phyloP scores from a whole-genome alignment of 2,329 filamentous ascomycete species.

The Calcarisporium arbuscula region DNA sequence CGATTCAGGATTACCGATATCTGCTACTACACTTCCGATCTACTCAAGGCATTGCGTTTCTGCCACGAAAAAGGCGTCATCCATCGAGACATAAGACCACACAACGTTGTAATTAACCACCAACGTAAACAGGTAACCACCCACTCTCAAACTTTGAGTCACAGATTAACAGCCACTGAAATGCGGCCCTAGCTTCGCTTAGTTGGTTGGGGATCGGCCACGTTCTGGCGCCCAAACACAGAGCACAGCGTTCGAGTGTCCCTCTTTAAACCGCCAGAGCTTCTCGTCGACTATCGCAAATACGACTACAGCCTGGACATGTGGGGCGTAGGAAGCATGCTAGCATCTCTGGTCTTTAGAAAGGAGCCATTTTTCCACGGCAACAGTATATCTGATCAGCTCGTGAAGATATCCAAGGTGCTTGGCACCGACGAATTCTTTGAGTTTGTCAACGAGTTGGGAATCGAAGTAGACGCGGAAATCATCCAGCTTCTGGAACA shows the following conservation, averaged over 20 bases:
- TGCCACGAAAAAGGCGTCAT: conserved; percentile 5
- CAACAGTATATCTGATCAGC: conserved; percentile 92
- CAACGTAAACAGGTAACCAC: background rate
- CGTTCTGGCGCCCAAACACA: conserved; percentile 95
- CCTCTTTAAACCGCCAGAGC: conserved; percentile 93
- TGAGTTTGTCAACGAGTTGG: conserved; percentile 96
- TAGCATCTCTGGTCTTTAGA: conserved; percentile 98
- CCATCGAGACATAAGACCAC: conserved; percentile 7
- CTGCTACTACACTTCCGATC: conserved; percentile 3
- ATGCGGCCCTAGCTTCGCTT: conserved; percentile 61
- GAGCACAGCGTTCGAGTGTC: conserved; percentile 97
- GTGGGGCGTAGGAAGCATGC: conserved; percentile 98
- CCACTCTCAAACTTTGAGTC: background rate
- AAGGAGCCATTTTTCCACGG: conserved; percentile 99
- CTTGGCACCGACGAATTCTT: conserved; percentile 93
- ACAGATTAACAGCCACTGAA: background rate
- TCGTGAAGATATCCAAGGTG: conserved; percentile 97
- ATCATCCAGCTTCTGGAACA: conserved; percentile 45
- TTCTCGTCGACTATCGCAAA: conserved; percentile 94
- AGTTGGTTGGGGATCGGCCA: conserved; percentile 95
- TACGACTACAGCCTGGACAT: conserved; percentile 98
- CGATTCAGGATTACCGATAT: conserved; percentile 2
- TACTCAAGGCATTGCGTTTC: conserved; percentile 6
- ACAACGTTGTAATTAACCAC: conserved; percentile 6
- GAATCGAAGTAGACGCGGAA: conserved; percentile 92